Conservation (phyloP, 164 flowering plant genomes). For the Hamamelis virginiana region DNA sequence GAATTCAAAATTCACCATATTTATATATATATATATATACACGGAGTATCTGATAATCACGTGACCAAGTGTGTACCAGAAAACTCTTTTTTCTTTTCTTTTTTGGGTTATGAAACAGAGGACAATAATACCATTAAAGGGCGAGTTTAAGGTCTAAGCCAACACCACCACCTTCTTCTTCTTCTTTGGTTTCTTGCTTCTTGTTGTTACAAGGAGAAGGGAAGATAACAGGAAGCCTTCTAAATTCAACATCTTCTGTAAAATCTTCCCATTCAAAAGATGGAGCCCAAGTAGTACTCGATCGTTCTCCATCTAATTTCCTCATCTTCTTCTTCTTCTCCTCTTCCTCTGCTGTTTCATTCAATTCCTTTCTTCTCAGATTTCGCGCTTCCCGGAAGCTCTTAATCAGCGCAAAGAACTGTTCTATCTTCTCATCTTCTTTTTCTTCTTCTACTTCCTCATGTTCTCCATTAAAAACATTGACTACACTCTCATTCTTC, state of each 20-base stretch:
- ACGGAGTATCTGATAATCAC: too few relatives aligned
- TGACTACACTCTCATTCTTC: too few relatives aligned
- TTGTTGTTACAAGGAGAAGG: background rate
- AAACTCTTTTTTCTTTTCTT: too few relatives aligned
- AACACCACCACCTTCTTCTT: too few relatives aligned
- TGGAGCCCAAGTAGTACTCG: conserved; percentile 22
- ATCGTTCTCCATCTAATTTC: background rate
- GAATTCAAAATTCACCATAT: too few relatives aligned
- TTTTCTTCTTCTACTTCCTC: background rate
- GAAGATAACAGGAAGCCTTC: background rate
- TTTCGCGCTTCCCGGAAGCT: conserved; percentile 26
- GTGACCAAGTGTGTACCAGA: too few relatives aligned
- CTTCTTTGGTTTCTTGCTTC: too few relatives aligned
- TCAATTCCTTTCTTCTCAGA: conserved; percentile 13
- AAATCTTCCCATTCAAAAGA: conserved; percentile 34
- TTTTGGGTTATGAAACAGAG: too few relatives aligned
- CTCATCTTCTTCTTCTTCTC: background rate
- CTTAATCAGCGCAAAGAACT: conserved; percentile 34
- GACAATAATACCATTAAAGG: too few relatives aligned
- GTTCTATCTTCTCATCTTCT: conserved; percentile 35
- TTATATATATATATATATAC: too few relatives aligned
- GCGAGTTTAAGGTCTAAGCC: too few relatives aligned
- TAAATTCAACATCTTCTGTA: conserved; percentile 13
- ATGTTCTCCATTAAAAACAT: background rate
- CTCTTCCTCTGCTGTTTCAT: conserved; percentile 5